A percentile compares a stretch with the other conserved stretches of the same genome.
Conservation (phyloP, 495 filamentous ascomycete species). For the Recurvomyces mirabilis region DNA sequence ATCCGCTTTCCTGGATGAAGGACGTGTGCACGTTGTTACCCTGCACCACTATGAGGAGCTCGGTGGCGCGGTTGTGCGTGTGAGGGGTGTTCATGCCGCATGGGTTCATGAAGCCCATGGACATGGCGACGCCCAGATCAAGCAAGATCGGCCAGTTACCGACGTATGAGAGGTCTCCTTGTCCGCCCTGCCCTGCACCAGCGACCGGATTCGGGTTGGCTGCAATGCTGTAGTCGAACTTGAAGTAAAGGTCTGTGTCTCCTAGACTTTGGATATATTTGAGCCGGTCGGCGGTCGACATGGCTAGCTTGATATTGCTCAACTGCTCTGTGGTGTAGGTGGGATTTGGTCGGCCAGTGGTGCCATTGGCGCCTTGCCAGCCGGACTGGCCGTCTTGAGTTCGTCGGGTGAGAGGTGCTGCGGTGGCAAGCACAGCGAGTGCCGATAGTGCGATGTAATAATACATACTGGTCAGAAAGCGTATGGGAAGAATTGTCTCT, state of each 20-base stretch:
- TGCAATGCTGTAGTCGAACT: background rate
- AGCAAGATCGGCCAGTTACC: slow-evolving; percentile 5
- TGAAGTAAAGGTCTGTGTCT: slow-evolving; percentile 5
- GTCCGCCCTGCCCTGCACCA: slow-evolving; percentile 4
- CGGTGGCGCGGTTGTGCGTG: slow-evolving; percentile 38
- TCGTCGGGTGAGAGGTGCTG: background rate
- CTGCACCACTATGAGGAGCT: slow-evolving; percentile 36
- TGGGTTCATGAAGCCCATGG: slow-evolving; percentile 9
- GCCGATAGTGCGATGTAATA: no score
- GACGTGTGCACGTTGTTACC: slow-evolving; percentile 36
- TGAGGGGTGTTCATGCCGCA: slow-evolving; percentile 40
- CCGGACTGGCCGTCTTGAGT: background rate
- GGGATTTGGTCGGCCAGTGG: slow-evolving; percentile 2
- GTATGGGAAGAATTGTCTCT: background rate
- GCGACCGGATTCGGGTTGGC: slow-evolving; percentile 6
- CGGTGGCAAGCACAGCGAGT: background rate
- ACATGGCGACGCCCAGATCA: background rate
- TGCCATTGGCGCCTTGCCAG: slow-evolving; percentile 1
- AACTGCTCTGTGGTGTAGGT: slow-evolving; percentile 4
- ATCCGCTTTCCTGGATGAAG: slow-evolving; percentile 41
- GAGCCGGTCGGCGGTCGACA: slow-evolving; percentile 1
- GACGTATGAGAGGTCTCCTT: slow-evolving; percentile 5
- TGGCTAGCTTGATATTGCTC: slow-evolving; percentile 3
- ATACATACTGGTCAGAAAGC: background rate
- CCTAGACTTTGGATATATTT: background rate